Base-by-base conservation (phyloP, 208 protist species). In the Leptomonas pyrrhocoris region DNA sequence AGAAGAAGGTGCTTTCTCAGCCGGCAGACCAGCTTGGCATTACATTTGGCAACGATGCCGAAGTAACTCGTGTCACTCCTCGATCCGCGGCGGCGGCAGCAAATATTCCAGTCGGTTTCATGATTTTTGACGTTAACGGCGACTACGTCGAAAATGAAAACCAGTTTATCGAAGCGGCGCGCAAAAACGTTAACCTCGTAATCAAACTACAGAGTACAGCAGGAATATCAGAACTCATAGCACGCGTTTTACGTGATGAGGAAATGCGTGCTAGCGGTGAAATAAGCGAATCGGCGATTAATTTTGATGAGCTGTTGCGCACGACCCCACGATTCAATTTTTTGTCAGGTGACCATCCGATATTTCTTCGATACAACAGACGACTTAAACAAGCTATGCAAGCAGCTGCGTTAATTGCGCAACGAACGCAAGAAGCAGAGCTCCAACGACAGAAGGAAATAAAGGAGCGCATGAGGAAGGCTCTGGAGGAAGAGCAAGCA, bases 281-380 rank as follows among this genome's bases (percentile, higher is more conserved):
- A 15, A 77, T 77, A 49, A 40, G 12, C 2, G 43, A 40, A 9
- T 77, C 72, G 5, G 11, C 42, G 19, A 62, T 92, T 19, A 59
- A 93, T 57, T 83, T 80, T n/a, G 82, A 93, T 45, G 87, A 90
- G 57, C 77, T 95, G 27, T 53, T 87, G 19, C 75, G 72, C 45
- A 92, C 85, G 11, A 95, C 90, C 13, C 90, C 90, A 25, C 80
- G 90, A n/a, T 95, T 86, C 66, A 84, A 79, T 50, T 95, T 95
- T 83, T 68, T 95, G 15, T 92, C 85, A 0, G 70, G 68, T 25
- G 72, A 84, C 19, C 90, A 95, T 63, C 90, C 90, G 0, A 66
- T 95, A 40, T 95, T 95, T 77, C 66, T 80, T 2, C 77, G 90
- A 7, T 95, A 89, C 68, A 89, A 70, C 48, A 60, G 82, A 21